Conservation (phyloP, 2,329 filamentous ascomycete genomes). For the Penicillium verrucosum region DNA sequence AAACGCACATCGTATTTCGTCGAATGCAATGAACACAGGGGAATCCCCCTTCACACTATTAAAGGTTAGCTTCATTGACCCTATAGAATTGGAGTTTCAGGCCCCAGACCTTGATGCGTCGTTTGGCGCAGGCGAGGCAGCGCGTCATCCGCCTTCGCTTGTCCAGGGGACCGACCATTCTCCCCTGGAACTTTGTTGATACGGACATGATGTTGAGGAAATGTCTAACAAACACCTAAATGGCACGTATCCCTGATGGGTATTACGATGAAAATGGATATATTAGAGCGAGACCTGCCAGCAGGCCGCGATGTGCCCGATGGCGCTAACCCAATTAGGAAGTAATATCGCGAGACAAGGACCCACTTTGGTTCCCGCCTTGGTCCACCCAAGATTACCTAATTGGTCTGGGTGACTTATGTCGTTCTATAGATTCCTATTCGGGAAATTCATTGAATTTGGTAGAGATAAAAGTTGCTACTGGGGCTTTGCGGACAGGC, state of each 20-base stretch:
- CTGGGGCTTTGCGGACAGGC: background rate
- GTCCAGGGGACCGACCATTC: conserved; percentile 6
- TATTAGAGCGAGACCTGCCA: background rate
- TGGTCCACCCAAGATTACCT: background rate
- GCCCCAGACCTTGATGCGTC: conserved; percentile 4
- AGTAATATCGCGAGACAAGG: background rate
- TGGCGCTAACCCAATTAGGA: background rate
- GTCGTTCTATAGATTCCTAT: background rate
- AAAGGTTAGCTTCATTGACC: background rate
- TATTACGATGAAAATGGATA: background rate
- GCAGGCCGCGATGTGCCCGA: background rate
- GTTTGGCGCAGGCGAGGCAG: conserved; percentile 5
- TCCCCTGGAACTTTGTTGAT: background rate
- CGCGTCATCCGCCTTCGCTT: conserved; percentile 5
- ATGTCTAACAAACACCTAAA: background rate
- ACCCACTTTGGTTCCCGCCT: background rate
- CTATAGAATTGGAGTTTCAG: background rate
- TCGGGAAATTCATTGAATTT: background rate
- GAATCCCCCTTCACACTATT: background rate
- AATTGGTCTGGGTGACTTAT: background rate
- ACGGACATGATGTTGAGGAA: background rate
- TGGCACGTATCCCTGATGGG: background rate
- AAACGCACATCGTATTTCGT: background rate
- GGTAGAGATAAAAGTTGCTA: background rate
- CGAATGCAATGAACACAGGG: background rate